phyloP scores from a whole-genome alignment of 176 grass and related monocot genomes.

The Raddia distichophylla region DNA sequence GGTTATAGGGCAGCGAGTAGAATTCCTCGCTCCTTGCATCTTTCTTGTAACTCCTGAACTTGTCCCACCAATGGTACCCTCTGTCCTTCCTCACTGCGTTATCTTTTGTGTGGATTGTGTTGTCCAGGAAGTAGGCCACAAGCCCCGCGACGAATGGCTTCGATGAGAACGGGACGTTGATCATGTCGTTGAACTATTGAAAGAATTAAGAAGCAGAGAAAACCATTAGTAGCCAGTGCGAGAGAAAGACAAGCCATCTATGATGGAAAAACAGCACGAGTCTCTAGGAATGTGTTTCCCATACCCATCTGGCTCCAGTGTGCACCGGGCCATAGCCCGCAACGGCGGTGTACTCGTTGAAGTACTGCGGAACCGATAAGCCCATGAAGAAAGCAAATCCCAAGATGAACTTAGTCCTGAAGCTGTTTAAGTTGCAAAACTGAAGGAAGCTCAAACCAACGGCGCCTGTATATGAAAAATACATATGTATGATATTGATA shows the following conservation, averaged over 20 bases:
- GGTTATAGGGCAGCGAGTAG: constrained; percentile 78
- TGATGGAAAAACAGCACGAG: background rate
- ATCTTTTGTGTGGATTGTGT: constrained; percentile 55
- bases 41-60: constrained; percentile 69
- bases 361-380: constrained; percentile 90
- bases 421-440: constrained; percentile 92
- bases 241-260: background rate
- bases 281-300: constrained; percentile 7
- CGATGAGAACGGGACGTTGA: constrained; percentile 85
- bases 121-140: constrained; percentile 87
- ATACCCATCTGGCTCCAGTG: constrained; percentile 88
- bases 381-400: constrained; percentile 92
- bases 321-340: constrained; percentile 86
- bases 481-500: background rate
- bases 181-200: constrained; percentile 89
- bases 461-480: constrained; percentile 52
- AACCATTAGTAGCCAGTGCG: background rate
- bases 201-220: background rate
- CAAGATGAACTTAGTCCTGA: constrained; percentile 93
- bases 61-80: constrained; percentile 87
- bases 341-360: constrained; percentile 84
- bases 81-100: constrained; percentile 65
- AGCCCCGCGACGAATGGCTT: constrained; percentile 80
- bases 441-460: constrained; percentile 82
- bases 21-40: constrained; percentile 84